These are phyloP conservation scores for Passalora sequoiae DNA, from an alignment of 2,329 filamentous ascomycete genomes.

Conservation along the genomic window DNA sequence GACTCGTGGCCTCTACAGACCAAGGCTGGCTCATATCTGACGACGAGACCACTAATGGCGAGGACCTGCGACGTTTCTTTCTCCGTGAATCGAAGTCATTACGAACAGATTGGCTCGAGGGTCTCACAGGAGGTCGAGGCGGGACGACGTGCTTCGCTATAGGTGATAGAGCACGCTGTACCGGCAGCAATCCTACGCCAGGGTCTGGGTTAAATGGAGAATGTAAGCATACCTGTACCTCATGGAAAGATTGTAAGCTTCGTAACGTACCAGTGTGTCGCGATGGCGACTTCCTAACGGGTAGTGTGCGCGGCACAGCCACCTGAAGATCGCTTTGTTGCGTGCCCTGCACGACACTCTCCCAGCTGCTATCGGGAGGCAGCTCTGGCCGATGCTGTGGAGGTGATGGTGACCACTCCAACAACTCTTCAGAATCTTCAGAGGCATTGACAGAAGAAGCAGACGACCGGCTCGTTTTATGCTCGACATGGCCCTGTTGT, in stretches of 20 bases:
- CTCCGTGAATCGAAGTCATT: neutral
- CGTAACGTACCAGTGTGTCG: neutral
- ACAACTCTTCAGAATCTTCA: constrained; percentile 1
- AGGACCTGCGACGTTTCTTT: too few species aligned
- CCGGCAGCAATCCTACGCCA: neutral
- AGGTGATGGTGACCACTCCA: neutral
- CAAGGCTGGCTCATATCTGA: too few species aligned
- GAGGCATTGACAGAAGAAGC: neutral
- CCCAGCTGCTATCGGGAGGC: constrained; percentile 5
- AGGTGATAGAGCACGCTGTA: neutral
- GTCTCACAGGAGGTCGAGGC: neutral
- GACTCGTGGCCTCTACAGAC: too few species aligned
- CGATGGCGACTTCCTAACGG: neutral
- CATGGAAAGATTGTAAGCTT: neutral
- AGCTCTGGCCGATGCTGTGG: neutral
- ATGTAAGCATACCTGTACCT: too few species aligned
- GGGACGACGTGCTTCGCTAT: neutral
- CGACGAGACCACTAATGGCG: too few species aligned
- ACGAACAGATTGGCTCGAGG: neutral
- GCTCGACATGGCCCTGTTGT: neutral
- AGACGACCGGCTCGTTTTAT: neutral
- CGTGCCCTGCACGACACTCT: neutral
- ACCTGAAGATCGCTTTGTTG: constrained; percentile 1
- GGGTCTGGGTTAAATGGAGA: neutral
- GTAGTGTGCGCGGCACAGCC: constrained; percentile 6